These are phyloP conservation scores for Diaporthe aspalathi DNA, from an alignment of 2,329 filamentous ascomycete genomes.

Conservation along the genomic window DNA sequence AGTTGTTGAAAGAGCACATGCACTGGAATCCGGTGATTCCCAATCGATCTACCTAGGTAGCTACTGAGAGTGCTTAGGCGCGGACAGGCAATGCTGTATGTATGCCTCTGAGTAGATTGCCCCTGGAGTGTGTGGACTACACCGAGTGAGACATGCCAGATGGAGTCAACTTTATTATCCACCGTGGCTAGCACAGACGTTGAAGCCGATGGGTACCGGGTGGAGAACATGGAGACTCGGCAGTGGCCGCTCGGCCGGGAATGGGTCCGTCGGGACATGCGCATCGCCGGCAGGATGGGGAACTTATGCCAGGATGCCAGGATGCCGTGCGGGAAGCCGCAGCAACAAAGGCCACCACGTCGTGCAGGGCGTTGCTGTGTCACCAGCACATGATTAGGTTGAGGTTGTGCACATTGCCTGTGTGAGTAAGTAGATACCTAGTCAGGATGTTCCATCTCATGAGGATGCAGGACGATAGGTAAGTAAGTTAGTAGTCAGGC, in stretches of 20 bases:
- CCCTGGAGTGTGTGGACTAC: neutral
- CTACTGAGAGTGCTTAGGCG: neutral
- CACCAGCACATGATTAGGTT: neutral
- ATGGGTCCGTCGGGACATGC: neutral
- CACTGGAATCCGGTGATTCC: neutral
- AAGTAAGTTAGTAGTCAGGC: too few relatives aligned
- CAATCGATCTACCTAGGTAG: too few relatives aligned
- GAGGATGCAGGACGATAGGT: neutral
- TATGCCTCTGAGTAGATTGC: neutral
- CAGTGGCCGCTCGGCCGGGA: neutral
- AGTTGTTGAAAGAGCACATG: neutral
- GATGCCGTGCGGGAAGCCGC: slow-evolving; percentile 4
- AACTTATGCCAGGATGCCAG: too few relatives aligned
- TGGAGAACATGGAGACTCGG: slow-evolving; percentile 13
- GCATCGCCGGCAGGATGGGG: slow-evolving; percentile 5
- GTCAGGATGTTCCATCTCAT: neutral
- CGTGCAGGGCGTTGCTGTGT: neutral
- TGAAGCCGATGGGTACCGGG: neutral
- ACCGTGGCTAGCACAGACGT: neutral
- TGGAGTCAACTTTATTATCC: neutral
- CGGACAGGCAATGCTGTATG: neutral
- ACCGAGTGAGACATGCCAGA: neutral
- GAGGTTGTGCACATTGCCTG: neutral
- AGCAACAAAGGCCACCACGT: slow-evolving; percentile 4
- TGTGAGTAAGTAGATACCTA: too few relatives aligned